phyloP scores from a whole-genome alignment of 768 basidiomycete species.

The Mycena galopus region DNA sequence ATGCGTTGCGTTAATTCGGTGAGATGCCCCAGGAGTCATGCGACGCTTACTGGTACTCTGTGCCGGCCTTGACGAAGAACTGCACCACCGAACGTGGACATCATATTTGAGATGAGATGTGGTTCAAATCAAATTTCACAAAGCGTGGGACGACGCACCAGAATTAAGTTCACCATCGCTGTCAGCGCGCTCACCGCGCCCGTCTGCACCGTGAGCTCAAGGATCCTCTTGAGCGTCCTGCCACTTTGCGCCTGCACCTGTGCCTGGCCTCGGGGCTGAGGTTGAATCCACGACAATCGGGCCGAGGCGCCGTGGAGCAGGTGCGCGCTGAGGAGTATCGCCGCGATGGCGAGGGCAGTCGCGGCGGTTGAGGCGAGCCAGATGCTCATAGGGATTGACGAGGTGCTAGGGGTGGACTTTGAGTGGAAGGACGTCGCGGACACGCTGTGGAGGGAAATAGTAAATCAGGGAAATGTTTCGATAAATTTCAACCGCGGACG shows the following conservation, averaged over 20 bases:
- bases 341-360: background rate
- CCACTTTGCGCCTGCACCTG: no score
- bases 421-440: background rate
- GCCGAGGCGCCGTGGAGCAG: no score
- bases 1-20: no score
- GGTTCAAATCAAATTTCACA: background rate
- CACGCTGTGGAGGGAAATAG: background rate
- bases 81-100: background rate
- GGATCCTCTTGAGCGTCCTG: no score
- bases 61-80: background rate
- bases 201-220: background rate
- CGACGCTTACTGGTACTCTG: constrained; percentile 13
- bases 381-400: background rate
- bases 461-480: background rate
- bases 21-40: no score
- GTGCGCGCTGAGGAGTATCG: background rate
- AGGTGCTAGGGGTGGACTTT: background rate
- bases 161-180: background rate
- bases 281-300: no score
- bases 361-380: constrained; percentile 21
- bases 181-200: background rate
- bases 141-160: background rate
- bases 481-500: no score
- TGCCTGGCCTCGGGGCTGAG: no score
- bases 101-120: background rate